A percentile compares a stretch with the other conserved stretches of the same genome.
Conservation (phyloP, 225 moss, liverwort and hornwort species). For the Straminergon stramineum region DNA sequence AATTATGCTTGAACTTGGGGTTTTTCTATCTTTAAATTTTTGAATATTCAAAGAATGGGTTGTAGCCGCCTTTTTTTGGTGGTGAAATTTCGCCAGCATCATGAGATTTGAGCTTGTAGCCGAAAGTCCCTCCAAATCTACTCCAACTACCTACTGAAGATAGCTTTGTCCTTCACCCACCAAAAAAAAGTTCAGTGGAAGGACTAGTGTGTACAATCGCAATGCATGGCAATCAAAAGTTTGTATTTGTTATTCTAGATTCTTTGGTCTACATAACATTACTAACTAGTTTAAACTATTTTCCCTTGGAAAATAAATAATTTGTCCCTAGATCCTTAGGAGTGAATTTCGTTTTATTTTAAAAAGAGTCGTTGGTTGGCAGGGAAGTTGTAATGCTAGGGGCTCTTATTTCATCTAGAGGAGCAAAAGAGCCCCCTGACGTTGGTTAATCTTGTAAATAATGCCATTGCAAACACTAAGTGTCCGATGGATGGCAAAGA, state of each 20-base stretch:
- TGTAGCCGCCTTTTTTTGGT: no score
- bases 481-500: accelerated
- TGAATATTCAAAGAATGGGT: neutral
- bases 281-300: no score
- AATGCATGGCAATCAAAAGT: neutral
- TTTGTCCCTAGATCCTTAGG: accelerated
- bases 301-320: neutral
- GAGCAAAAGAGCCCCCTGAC: neutral
- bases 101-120: neutral
- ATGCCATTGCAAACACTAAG: accelerated
- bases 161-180: accelerated
- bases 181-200: accelerated
- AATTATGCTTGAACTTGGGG: neutral
- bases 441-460: neutral
- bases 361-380: neutral
- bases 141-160: neutral
- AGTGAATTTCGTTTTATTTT: neutral
- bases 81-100: neutral
- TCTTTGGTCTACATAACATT: neutral
- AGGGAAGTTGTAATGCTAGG: neutral
- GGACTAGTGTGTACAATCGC: accelerated
- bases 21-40: neutral
- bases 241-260: neutral
- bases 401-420: accelerated
- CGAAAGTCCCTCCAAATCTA: neutral